Percentiles rank a stretch among this genome's conserved stretches.
These are phyloP conservation scores for Entrophospora sp. DNA, from an alignment of 192 early-diverging fungal species.

Conservation along the genomic window DNA sequence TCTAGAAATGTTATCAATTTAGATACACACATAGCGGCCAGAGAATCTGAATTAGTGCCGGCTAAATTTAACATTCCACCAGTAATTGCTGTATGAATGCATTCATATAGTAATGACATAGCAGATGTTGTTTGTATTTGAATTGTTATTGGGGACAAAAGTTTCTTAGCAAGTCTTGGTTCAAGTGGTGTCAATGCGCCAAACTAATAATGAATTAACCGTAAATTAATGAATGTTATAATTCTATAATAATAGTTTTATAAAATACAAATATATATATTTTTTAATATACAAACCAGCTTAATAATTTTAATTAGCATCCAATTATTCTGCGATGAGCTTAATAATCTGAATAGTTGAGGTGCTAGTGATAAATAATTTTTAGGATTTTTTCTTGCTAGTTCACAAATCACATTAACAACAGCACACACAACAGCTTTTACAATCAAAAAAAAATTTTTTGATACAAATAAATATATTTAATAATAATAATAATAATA, in stretches of 20 bases:
- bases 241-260: neutral
- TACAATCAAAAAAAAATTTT: conserved; percentile 16
- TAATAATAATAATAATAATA: neutral
- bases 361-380: conserved; percentile 93
- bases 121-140: conserved; percentile 83
- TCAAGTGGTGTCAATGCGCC: conserved; percentile 84
- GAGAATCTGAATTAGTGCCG: conserved; percentile 39
- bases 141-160: conserved; percentile 72
- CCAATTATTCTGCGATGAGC: conserved; percentile 93
- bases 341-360: conserved; percentile 84
- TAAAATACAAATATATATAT: conserved; percentile 19
- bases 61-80: conserved; percentile 76
- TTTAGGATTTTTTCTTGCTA: conserved; percentile 85
- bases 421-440: conserved; percentile 84
- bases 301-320: conserved; percentile 99
- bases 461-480: conserved; percentile 12
- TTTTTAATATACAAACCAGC: conserved; percentile 45
- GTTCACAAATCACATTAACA: conserved; percentile 94
- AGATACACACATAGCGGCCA: conserved; percentile 73
- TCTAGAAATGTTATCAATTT: conserved; percentile 79
- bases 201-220: conserved; percentile 51
- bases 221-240: neutral
- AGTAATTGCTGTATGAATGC: conserved; percentile 85
- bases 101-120: conserved; percentile 97
- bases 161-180: conserved; percentile 85